A percentile compares a stretch with the other conserved stretches of the same genome.
Evolutionary conservation across 225 moss, liverwort and hornwort species (phyloP).

Genomic region (Thuidium tamariscinum): DNA sequence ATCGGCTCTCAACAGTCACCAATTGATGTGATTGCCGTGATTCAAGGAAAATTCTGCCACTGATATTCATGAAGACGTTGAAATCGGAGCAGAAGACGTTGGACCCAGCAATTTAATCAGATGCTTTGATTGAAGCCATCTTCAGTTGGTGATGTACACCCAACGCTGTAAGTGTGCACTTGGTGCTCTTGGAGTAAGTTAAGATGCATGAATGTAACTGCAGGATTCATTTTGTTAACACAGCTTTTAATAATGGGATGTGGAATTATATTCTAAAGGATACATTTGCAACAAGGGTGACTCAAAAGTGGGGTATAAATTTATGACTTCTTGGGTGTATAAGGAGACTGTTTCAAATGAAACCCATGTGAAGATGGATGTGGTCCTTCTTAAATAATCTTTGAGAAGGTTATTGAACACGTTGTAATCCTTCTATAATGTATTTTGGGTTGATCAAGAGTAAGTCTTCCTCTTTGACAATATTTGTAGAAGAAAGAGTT

Average conservation of each 20-base stretch:
- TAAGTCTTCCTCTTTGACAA: neutral
- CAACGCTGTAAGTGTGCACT: neutral
- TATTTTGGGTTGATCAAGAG: neutral
- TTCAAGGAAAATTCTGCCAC: neutral
- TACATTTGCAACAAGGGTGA: too few relatives aligned
- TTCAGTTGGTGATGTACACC: neutral
- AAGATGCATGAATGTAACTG: neutral
- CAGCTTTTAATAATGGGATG: accelerated
- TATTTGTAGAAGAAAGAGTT: accelerated
- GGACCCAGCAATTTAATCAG: neutral
- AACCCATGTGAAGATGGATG: neutral
- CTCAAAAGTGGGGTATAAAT: too few relatives aligned
- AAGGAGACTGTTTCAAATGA: accelerated
- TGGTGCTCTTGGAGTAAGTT: too few relatives aligned
- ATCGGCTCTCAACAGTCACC: neutral
- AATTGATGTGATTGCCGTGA: neutral
- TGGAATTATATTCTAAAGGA: neutral
- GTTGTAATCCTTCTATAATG: neutral
- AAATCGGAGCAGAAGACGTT: neutral
- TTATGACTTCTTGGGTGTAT: too few relatives aligned
- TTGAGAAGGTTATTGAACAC: neutral
- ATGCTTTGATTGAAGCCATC: neutral
- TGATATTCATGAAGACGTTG: neutral
- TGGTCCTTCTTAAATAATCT: too few relatives aligned
- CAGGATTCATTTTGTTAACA: neutral